Percentiles rank a stretch among this genome's conserved stretches.
These are phyloP conservation scores for Capsicum rhomboideum DNA, from an alignment of 257 asterid genomes.

Conservation along the genomic window DNA sequence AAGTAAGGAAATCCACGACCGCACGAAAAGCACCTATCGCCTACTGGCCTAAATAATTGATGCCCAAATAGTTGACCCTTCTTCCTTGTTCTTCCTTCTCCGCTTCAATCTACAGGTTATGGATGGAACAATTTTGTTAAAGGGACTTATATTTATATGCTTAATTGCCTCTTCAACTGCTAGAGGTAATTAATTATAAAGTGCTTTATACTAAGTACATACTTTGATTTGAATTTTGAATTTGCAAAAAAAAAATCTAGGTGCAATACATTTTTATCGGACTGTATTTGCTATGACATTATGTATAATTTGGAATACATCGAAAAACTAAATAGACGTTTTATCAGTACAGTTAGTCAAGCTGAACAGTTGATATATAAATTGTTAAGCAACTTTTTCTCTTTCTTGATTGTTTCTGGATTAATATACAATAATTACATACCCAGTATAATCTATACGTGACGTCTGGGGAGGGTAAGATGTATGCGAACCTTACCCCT, in stretches of 20 bases:
- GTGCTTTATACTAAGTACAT: neutral
- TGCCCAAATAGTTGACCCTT: neutral
- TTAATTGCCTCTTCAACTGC: conserved; percentile 19
- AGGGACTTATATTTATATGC: conserved; percentile 11
- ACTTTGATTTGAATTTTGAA: neutral
- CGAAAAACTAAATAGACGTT: neutral
- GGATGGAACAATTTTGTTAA: conserved; percentile 17
- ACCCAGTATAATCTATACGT: too few relatives aligned
- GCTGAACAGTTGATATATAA: neutral
- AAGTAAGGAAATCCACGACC: neutral
- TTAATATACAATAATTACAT: too few relatives aligned
- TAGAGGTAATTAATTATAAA: conserved; percentile 23
- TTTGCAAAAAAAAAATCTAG: neutral
- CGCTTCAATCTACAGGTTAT: conserved; percentile 3
- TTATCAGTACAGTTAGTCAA: neutral
- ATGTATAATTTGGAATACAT: neutral
- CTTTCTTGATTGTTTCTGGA: too few relatives aligned
- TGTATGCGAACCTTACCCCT: too few relatives aligned
- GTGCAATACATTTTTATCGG: neutral
- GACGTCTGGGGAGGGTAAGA: too few relatives aligned
- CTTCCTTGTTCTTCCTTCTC: neutral
- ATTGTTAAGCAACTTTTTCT: too few relatives aligned
- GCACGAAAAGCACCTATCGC: neutral
- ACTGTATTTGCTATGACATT: neutral
- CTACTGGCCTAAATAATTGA: neutral